Conservation (phyloP, 2,329 filamentous ascomycete species). For the Biscogniauxia mediterranea region DNA sequence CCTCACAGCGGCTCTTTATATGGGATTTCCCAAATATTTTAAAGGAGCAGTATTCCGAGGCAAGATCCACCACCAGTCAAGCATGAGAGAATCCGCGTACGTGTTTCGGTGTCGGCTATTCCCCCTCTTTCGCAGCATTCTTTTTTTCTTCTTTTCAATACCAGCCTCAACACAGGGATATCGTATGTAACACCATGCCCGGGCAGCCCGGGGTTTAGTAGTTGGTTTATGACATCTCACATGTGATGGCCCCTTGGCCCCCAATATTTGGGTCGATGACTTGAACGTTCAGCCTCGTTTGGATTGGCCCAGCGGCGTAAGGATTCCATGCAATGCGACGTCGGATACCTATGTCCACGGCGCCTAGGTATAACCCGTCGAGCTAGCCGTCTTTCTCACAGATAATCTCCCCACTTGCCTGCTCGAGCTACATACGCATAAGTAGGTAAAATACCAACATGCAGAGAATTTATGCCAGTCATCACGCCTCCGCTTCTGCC, state of each 20-base stretch:
- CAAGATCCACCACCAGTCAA: neutral
- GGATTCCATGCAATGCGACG: conserved; percentile 11
- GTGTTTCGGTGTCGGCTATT: neutral
- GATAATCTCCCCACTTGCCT: neutral
- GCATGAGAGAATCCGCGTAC: neutral
- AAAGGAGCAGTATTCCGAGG: neutral
- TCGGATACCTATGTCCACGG: neutral
- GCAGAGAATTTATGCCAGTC: neutral
- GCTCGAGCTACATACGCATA: neutral
- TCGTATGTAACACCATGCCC: neutral
- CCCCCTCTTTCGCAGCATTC: too few species aligned
- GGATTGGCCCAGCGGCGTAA: conserved; percentile 1
- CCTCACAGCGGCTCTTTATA: neutral
- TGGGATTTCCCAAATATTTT: neutral
- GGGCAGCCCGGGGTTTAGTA: too few species aligned
- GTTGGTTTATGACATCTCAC: neutral
- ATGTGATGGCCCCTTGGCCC: neutral
- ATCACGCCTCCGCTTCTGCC: neutral
- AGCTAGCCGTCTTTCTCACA: neutral
- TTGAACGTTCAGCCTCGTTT: conserved; percentile 13
- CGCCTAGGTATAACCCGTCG: neutral
- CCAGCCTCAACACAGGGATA: neutral
- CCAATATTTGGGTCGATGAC: neutral
- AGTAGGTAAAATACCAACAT: neutral
- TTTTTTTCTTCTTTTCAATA: neutral